These are phyloP conservation scores for Phyllosticta citribraziliensis DNA, from an alignment of 2,329 filamentous ascomycete species.

Conservation along the genomic window DNA sequence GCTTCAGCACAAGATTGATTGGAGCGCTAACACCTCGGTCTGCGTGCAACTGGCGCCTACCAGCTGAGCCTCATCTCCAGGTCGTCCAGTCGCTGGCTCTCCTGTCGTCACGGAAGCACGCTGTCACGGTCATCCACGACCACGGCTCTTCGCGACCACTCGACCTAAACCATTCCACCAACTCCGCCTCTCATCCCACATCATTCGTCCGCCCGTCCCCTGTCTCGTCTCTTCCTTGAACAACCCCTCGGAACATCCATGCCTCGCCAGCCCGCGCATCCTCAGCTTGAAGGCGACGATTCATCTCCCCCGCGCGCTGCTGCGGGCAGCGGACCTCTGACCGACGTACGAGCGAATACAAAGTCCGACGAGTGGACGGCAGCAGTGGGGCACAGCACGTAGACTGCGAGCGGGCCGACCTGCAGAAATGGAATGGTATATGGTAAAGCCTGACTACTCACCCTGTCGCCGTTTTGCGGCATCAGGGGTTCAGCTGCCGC, in stretches of 20 bases:
- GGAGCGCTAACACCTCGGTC: constrained; percentile 10
- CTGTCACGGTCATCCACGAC: not conserved
- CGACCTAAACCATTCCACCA: constrained; percentile 1
- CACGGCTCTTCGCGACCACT: not conserved
- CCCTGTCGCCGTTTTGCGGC: constrained; percentile 1
- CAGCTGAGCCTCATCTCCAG: constrained; percentile 8
- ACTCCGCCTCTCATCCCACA: not conserved
- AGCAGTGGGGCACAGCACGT: constrained; percentile 7
- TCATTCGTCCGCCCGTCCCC: not conserved
- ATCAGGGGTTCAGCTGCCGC: constrained; percentile 8
- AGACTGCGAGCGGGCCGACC: constrained; percentile 9
- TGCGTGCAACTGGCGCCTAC: not conserved
- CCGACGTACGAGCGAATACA: constrained; percentile 9
- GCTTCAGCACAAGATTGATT: constrained; percentile 3
- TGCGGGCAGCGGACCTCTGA: constrained; percentile 6
- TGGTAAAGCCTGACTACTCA: constrained; percentile 6
- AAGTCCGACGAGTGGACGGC: not conserved
- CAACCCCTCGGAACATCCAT: not conserved
- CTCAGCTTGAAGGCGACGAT: not conserved
- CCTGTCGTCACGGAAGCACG: not conserved
- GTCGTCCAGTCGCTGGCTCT: not conserved
- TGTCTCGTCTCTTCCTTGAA: not conserved
- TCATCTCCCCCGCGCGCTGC: constrained; percentile 1
- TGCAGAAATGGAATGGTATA: constrained; percentile 11
- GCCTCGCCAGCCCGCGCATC: constrained; percentile 6